Percentiles rank a stretch among this genome's conserved stretches.
Evolutionary conservation across 805 yeast species (phyloP).

Genomic region (Saccharomycopsis sp.): DNA sequence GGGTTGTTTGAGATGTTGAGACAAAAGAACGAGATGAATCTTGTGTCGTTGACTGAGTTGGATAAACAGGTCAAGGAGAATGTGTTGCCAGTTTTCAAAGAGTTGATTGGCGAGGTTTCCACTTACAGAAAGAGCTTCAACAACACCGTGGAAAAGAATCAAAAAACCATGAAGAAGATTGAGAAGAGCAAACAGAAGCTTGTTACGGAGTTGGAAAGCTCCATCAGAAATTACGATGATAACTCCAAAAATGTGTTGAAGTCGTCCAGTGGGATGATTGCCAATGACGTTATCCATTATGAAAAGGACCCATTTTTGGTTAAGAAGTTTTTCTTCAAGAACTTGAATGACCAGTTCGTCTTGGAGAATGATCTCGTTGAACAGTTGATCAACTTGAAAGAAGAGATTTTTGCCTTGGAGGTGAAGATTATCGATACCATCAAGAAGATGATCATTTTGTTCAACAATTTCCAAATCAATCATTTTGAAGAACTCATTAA

Average conservation of each 20-base stretch:
- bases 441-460: slow-evolving; percentile 17
- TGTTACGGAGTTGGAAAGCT: slow-evolving; percentile 14
- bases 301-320: slow-evolving; percentile 20
- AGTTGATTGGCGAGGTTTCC: slow-evolving; percentile 10
- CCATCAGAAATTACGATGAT: slow-evolving; percentile 11
- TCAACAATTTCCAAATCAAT: slow-evolving; percentile 18
- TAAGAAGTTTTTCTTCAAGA: slow-evolving; percentile 19
- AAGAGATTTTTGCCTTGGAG: slow-evolving; percentile 19
- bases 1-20: slow-evolving; percentile 20
- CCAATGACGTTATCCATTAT: slow-evolving; percentile 8
- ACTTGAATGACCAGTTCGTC: slow-evolving; percentile 16
- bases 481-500: slow-evolving; percentile 18
- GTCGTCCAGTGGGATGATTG: slow-evolving; percentile 2
- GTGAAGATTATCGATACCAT: slow-evolving; percentile 14
- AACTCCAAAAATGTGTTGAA: slow-evolving; percentile 1
- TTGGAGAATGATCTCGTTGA: slow-evolving; percentile 13
- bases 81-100: slow-evolving; percentile 18
- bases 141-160: slow-evolving; percentile 15
- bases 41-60: slow-evolving; percentile 10
- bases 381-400: slow-evolving; percentile 17
- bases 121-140: slow-evolving; percentile 14
- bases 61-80: slow-evolving; percentile 19
- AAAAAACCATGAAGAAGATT: slow-evolving; percentile 12
- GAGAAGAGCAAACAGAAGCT: slow-evolving; percentile 15
- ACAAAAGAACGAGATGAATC: slow-evolving; percentile 17